Conservation (phyloP, 2,329 filamentous ascomycete species). For the Aspergillus pseudoglaucus region DNA sequence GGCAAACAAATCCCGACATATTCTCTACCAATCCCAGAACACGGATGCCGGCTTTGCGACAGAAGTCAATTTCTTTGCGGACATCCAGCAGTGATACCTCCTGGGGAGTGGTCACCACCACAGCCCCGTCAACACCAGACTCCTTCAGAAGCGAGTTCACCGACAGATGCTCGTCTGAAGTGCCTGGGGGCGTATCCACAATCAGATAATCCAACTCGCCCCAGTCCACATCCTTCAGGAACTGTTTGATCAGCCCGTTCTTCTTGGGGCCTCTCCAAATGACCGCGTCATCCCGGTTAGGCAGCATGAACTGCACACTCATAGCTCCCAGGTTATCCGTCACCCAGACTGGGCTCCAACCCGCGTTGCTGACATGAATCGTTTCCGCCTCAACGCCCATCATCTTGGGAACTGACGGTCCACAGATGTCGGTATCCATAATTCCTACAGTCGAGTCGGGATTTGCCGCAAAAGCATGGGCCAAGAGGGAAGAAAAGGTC, state of each 20-base stretch:
- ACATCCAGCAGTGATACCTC: constrained; percentile 90
- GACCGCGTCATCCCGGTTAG: constrained; percentile 85
- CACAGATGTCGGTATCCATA: constrained; percentile 98
- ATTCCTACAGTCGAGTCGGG: constrained; percentile 75
- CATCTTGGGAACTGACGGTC: constrained; percentile 96
- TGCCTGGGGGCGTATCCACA: constrained; percentile 92
- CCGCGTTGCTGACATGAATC: constrained; percentile 80
- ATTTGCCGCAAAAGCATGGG: constrained; percentile 81
- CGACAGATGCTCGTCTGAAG: constrained; percentile 88
- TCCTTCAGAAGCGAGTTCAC: constrained; percentile 90
- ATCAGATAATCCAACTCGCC: constrained; percentile 88
- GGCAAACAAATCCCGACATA: constrained; percentile 96
- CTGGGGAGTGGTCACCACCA: constrained; percentile 90
- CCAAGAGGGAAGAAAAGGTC: constrained; percentile 82
- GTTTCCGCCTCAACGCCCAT: constrained; percentile 93
- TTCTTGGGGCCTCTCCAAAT: constrained; percentile 99
- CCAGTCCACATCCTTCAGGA: constrained; percentile 97
- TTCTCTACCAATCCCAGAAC: constrained; percentile 92
- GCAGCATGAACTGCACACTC: constrained; percentile 98
- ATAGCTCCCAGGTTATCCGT: constrained; percentile 90
- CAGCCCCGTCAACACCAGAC: constrained; percentile 85
- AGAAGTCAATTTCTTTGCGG: constrained; percentile 96
- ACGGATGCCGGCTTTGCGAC: constrained; percentile 82
- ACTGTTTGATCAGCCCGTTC: constrained; percentile 96
- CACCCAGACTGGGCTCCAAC: constrained; percentile 95